phyloP scores from a whole-genome alignment of 1,139 yeast genomes.

The Taphrina communis region DNA sequence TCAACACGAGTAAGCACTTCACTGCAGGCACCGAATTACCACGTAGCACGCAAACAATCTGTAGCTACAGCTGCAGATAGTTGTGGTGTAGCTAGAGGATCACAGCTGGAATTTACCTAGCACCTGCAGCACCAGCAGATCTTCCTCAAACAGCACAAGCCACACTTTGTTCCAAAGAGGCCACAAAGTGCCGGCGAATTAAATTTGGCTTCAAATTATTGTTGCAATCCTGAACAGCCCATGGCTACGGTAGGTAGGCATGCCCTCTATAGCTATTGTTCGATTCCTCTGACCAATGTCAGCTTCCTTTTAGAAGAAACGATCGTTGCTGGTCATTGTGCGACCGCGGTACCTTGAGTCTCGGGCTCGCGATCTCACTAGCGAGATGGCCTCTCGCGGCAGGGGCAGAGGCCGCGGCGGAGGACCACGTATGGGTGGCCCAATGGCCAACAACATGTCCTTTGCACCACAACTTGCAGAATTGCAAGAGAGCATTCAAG shows the following conservation, averaged over 20 bases:
- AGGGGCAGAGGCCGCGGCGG: constrained; percentile 39
- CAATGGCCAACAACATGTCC: constrained; percentile 32
- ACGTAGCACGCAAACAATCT: too few species aligned
- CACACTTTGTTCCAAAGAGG: not conserved
- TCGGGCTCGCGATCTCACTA: not conserved
- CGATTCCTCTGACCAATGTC: too few species aligned
- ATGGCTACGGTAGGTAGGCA: too few species aligned
- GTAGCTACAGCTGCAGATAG: too few species aligned
- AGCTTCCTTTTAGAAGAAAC: too few species aligned
- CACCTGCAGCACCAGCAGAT: not conserved
- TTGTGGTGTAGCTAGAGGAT: not conserved
- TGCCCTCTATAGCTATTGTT: too few species aligned
- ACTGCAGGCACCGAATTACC: too few species aligned
- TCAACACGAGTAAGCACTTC: too few species aligned
- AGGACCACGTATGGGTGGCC: constrained; percentile 39
- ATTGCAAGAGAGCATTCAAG: constrained; percentile 21
- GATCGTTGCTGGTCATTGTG: too few species aligned
- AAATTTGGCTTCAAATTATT: not conserved
- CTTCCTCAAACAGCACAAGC: not conserved
- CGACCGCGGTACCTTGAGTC: not conserved
- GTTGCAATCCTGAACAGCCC: not conserved
- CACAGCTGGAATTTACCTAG: too few species aligned
- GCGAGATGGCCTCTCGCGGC: constrained; percentile 28
- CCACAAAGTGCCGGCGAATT: not conserved
- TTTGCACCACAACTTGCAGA: constrained; percentile 25